A percentile compares a stretch with the other conserved stretches of the same genome.
Conservation (phyloP, 2,329 filamentous ascomycete genomes). For the Cladosporium sp. region DNA sequence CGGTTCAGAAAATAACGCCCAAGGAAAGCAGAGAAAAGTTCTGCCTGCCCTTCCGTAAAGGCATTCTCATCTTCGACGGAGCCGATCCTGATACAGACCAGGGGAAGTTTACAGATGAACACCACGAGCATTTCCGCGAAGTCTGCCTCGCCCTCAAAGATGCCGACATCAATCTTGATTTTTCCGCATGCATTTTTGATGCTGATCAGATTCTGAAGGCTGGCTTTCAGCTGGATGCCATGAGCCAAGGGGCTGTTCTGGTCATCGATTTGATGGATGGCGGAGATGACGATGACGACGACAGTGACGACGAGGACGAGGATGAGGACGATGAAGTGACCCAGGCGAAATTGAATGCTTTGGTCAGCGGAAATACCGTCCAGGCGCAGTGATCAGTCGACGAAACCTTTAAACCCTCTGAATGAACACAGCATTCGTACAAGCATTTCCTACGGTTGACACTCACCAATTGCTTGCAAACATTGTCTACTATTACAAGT, state of each 20-base stretch:
- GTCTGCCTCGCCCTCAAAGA: constrained; percentile 15
- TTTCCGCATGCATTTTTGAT: constrained; percentile 18
- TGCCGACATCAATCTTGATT: constrained; percentile 12
- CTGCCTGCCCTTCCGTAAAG: constrained; percentile 15
- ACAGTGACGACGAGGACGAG: not conserved
- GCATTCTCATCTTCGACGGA: constrained; percentile 12
- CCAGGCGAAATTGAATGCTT: constrained; percentile 2
- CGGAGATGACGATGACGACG: not conserved
- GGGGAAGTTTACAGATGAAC: not conserved
- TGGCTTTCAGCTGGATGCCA: constrained; percentile 15
- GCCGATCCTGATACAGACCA: not conserved
- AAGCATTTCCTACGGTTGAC: not conserved
- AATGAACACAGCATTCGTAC: no score
- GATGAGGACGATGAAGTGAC: constrained; percentile 5
- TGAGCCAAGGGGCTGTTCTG: constrained; percentile 9
- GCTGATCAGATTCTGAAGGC: constrained; percentile 6
- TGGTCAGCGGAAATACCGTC: constrained; percentile 3
- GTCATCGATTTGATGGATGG: constrained; percentile 14
- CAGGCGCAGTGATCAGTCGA: not conserved
- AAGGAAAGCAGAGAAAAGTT: not conserved
- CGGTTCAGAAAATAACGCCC: not conserved
- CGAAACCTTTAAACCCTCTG: not conserved
- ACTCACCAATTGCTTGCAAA: not conserved
- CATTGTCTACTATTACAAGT: not conserved
- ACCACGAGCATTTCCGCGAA: constrained; percentile 14